These are phyloP conservation scores for Fomitopsis schrenkii DNA, from an alignment of 1,284 basidiomycete genomes.

Conservation along the genomic window DNA sequence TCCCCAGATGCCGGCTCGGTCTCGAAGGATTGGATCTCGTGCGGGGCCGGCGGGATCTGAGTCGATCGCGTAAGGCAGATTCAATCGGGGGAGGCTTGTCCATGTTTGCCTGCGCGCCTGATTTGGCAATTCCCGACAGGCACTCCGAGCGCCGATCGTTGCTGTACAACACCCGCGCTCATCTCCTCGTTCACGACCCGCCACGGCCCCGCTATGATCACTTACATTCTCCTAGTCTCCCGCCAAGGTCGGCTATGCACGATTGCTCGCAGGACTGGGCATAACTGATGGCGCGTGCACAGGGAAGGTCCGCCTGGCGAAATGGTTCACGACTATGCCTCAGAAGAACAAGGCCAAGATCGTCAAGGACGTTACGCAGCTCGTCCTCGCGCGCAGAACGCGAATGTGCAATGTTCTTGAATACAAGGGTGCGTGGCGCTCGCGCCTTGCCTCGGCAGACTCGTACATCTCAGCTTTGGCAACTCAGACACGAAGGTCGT, in stretches of 20 bases:
- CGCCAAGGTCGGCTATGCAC: slow-evolving; percentile 65
- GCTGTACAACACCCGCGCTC: neutral
- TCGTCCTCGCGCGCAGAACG: slow-evolving; percentile 93
- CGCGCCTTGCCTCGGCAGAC: neutral
- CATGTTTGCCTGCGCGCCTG: neutral
- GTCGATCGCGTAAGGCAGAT: slow-evolving; percentile 1
- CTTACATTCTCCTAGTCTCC: slow-evolving; percentile 75
- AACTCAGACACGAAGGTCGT: slow-evolving; percentile 86
- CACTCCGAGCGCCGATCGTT: slow-evolving; percentile 2
- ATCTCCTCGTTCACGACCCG: neutral
- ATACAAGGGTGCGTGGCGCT: slow-evolving; percentile 77
- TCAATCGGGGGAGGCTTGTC: neutral
- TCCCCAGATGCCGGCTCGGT: neutral
- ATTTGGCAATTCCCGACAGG: neutral
- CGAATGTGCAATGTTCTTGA: slow-evolving; percentile 99
- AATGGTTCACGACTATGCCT: slow-evolving; percentile 98
- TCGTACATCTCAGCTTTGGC: neutral
- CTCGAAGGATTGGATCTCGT: neutral
- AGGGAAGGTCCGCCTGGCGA: slow-evolving; percentile 97
- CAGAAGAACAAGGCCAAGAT: slow-evolving; percentile 97
- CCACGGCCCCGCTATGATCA: slow-evolving; percentile 28
- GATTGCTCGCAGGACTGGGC: neutral
- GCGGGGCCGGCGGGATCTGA: neutral
- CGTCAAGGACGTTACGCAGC: slow-evolving; percentile 98
- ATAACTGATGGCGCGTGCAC: neutral